Percentiles rank a stretch among this genome's conserved stretches.
Evolutionary conservation across 331 rosid species (phyloP).

Genomic region (Acacia concinna): DNA sequence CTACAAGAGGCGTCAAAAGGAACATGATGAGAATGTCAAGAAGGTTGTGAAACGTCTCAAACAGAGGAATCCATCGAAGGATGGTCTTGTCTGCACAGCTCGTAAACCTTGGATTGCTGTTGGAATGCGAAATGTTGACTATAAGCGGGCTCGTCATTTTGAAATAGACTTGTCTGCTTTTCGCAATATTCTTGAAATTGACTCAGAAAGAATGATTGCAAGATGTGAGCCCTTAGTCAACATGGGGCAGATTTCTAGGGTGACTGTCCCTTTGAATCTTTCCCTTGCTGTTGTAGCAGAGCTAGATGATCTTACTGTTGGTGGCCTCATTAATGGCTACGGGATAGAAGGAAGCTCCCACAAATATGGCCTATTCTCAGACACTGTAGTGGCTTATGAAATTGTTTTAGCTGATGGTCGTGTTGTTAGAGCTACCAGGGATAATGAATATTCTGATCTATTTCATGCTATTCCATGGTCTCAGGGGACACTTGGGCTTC

Average conservation of each 20-base stretch:
- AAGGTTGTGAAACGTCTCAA: slow-evolving; percentile 83
- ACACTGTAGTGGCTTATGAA: slow-evolving; percentile 91
- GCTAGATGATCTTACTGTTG: slow-evolving; percentile 97
- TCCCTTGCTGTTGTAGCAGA: slow-evolving; percentile 95
- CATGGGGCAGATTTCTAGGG: slow-evolving; percentile 93
- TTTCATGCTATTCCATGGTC: slow-evolving; percentile 95
- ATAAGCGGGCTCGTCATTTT: slow-evolving; percentile 92
- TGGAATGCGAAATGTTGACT: slow-evolving; percentile 98
- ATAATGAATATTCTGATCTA: slow-evolving; percentile 87
- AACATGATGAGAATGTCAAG: slow-evolving; percentile 88
- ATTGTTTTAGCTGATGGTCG: slow-evolving; percentile 80
- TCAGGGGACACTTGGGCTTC: slow-evolving; percentile 95
- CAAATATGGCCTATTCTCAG: slow-evolving; percentile 83
- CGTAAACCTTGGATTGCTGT: slow-evolving; percentile 96
- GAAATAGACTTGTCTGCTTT: slow-evolving; percentile 92
- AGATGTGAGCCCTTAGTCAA: slow-evolving; percentile 93
- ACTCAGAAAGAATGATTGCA: slow-evolving; percentile 75
- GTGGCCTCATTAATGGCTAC: slow-evolving; percentile 96
- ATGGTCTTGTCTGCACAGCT: slow-evolving; percentile 97
- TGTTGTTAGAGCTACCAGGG: slow-evolving; percentile 89
- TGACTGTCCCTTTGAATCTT: slow-evolving; percentile 83
- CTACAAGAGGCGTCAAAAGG: slow-evolving; percentile 78
- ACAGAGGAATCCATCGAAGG: slow-evolving; percentile 79
- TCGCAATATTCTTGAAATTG: slow-evolving; percentile 73
- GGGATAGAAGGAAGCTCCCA: slow-evolving; percentile 99